Base-by-base conservation (phyloP, 140 eudicot species). In the Senecio squalidus region DNA sequence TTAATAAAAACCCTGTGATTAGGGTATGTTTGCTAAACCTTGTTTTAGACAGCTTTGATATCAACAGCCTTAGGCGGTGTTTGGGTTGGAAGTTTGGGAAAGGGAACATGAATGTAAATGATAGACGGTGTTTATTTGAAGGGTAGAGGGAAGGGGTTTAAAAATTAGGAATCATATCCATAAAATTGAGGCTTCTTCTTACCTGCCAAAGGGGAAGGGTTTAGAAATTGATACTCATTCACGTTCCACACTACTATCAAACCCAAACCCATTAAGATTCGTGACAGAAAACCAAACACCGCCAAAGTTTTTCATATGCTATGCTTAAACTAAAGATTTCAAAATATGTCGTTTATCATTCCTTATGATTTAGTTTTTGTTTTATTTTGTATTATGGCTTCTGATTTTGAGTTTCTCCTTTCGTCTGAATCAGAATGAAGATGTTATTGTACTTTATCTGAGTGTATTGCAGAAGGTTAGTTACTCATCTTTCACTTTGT, bases 401-500 rank as follows among this genome's bases (percentile, higher is more conserved):
- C 53, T 41, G 25, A 25, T 55, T 38, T 51, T 62, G 27, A 50
- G 54, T 73, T 34, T 39, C 58, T 40, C 40, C 39, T 24, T 41
- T 66, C 60, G n/a, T 33, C 73, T 70, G 28, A 36, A 46, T 53
- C 94, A 92, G 98, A 92, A 92, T 60, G 98, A 92, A 84, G 98
- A 92, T 64, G 96, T 73, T 46, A 79, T 92, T 71, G 75, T 87
- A 74, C 98, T 91, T 31, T 91, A 91, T 79, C 82, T 91, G 56
- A 76, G 80, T 75, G 88, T 91, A 58, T 71, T 91, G 52, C 88
- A 81, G 64, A 86, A 86, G 98, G 98, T 91, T 81, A 58, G 95
- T 80, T 46, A 50, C 67, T 71, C 36, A 26, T 44, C 76, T 33
- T 65, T 66, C 52, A 56, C 60, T 64, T 69, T 56, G 23, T 55